phyloP scores from a whole-genome alignment of 2,329 filamentous ascomycete species.

The Apiospora phragmitis region DNA sequence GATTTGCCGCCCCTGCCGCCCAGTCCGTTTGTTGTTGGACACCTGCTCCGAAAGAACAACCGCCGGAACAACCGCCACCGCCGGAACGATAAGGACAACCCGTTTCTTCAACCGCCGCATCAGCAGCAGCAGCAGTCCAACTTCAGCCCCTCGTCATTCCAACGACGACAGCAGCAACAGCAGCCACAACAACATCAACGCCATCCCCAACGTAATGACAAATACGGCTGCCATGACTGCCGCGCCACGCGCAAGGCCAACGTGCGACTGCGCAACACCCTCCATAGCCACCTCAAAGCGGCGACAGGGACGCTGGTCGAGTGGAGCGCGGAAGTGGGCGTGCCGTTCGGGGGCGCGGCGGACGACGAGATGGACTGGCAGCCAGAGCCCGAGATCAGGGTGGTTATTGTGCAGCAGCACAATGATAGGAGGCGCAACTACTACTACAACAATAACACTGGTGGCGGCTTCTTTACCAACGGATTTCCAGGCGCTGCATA shows the following conservation, averaged over 20 bases:
- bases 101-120: not conserved
- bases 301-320: conserved; percentile 16
- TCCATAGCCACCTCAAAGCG: conserved; percentile 5
- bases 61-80: not conserved
- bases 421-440: not conserved
- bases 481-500: not conserved
- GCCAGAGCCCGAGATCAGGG: conserved; percentile 31
- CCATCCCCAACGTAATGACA: not conserved
- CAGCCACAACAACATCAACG: not conserved
- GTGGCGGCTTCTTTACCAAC: not conserved
- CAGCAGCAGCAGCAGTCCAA: not conserved
- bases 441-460: not conserved
- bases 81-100: not conserved
- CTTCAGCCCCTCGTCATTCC: not conserved
- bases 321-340: conserved; percentile 29
- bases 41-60: not conserved
- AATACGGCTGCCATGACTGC: conserved; percentile 27
- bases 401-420: conserved; percentile 20
- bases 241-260: conserved; percentile 28
- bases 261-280: conserved; percentile 26
- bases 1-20: not conserved
- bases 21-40: not conserved
- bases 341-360: conserved; percentile 17
- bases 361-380: conserved; percentile 35
- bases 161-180: not conserved